Evolutionary conservation across 169 alveolate species (phyloP).

Genomic region (Plasmodium yoelii): DNA sequence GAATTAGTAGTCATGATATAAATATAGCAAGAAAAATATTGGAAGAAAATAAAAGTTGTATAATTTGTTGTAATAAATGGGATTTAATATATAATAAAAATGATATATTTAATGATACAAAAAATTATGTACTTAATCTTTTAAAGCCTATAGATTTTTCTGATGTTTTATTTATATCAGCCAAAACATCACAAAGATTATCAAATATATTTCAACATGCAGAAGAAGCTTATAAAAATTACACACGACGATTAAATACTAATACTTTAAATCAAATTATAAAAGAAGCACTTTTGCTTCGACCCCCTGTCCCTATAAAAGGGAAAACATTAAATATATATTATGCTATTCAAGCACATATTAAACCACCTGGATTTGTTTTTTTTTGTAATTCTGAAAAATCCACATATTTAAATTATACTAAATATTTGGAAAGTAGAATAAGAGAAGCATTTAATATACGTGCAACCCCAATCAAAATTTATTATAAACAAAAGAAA

Average conservation of each 20-base stretch:
- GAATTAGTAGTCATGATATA: conserved; percentile 83
- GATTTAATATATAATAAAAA: conserved; percentile 83
- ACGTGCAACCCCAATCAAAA: conserved; percentile 82
- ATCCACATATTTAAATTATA: conserved; percentile 79
- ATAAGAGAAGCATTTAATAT: conserved; percentile 79
- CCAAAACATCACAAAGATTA: conserved; percentile 85
- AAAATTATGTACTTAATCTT: conserved; percentile 82
- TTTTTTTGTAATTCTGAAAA: conserved; percentile 84
- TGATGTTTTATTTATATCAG: conserved; percentile 82
- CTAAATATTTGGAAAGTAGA: conserved; percentile 83
- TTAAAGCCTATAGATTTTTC: conserved; percentile 82
- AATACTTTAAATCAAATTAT: conserved; percentile 76
- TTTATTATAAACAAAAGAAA: conserved; percentile 65
- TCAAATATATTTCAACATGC: conserved; percentile 77
- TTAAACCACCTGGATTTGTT: conserved; percentile 85
- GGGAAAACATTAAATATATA: conserved; percentile 83
- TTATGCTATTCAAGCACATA: conserved; percentile 83
- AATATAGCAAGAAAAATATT: conserved; percentile 83
- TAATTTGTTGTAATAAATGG: conserved; percentile 87
- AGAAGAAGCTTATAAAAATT: conserved; percentile 79
- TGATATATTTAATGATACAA: conserved; percentile 81
- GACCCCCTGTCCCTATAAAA: conserved; percentile 81
- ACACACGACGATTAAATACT: conserved; percentile 32
- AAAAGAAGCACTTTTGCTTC: conserved; percentile 82
- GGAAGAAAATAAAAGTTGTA: conserved; percentile 81